phyloP scores from a whole-genome alignment of 2,329 filamentous ascomycete genomes.

The Fusarium sp. region DNA sequence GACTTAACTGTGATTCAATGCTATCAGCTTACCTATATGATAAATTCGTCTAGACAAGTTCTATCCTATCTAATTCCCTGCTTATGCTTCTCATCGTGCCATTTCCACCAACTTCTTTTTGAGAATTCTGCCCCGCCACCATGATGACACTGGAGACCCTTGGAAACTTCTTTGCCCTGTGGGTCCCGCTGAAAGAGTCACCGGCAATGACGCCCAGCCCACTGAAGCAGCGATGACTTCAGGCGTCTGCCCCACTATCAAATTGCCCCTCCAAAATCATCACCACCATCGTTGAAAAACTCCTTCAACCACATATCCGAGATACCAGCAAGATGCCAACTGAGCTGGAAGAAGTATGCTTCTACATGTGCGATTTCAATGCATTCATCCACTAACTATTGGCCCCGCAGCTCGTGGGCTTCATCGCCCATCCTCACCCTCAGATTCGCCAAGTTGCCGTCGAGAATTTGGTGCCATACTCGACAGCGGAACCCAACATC shows the following conservation, averaged over 20 bases:
- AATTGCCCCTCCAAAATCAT: slow-evolving; percentile 46
- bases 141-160: slow-evolving; percentile 39
- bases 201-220: slow-evolving; percentile 34
- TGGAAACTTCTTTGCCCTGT: slow-evolving; percentile 40
- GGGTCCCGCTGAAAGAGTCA: slow-evolving; percentile 43
- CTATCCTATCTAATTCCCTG: neutral
- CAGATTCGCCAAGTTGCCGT: slow-evolving; percentile 88
- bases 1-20: neutral
- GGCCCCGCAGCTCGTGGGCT: slow-evolving; percentile 81
- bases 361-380: rapidly evolving
- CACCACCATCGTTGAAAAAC: slow-evolving; percentile 36
- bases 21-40: neutral
- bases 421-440: slow-evolving; percentile 91
- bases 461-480: slow-evolving; percentile 89
- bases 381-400: slow-evolving; percentile 20
- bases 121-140: slow-evolving; percentile 35
- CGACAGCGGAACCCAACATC: slow-evolving; percentile 76
- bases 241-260: slow-evolving; percentile 42
- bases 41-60: neutral
- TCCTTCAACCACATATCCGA: slow-evolving; percentile 16
- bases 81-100: neutral
- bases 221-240: slow-evolving; percentile 47
- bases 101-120: neutral
- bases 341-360: slow-evolving; percentile 79
- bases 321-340: slow-evolving; percentile 70